These are phyloP conservation scores for Senna siamea DNA, from an alignment of 306 rosid genomes.

Conservation along the genomic window DNA sequence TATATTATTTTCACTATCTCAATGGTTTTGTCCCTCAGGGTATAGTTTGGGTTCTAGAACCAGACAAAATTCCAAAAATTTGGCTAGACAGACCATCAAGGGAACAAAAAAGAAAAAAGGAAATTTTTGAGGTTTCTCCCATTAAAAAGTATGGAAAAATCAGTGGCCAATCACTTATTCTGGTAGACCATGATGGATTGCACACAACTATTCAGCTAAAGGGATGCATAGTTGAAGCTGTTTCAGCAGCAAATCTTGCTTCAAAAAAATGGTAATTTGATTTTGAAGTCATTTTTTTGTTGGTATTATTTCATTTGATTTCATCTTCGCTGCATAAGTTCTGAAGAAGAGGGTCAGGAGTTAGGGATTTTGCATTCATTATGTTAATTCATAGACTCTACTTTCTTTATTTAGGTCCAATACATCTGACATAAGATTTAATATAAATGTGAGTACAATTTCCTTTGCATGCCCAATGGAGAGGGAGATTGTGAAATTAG, in stretches of 20 bases:
- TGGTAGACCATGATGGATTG: constrained; percentile 59
- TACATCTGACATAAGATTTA: neutral
- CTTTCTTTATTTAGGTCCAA: neutral
- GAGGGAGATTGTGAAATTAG: neutral
- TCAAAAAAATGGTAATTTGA: constrained; percentile 84
- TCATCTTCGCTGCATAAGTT: neutral
- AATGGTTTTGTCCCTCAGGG: constrained; percentile 60
- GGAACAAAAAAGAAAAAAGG: constrained; percentile 62
- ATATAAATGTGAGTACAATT: neutral
- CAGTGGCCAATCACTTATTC: constrained; percentile 54
- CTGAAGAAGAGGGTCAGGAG: neutral
- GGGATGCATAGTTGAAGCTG: constrained; percentile 77
- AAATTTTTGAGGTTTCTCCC: constrained; percentile 73
- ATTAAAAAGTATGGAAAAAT: constrained; percentile 68
- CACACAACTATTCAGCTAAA: constrained; percentile 54
- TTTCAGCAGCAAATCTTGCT: constrained; percentile 69
- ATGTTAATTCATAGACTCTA: neutral
- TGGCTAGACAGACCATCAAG: constrained; percentile 43
- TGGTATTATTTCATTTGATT: constrained; percentile 29
- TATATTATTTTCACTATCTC: constrained; percentile 18
- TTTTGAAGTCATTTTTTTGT: constrained; percentile 30
- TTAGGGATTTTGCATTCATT: neutral
- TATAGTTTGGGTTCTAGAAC: constrained; percentile 78
- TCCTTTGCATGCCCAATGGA: neutral
- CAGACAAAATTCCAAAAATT: constrained; percentile 52